These are phyloP conservation scores for Eucalyptus lansdowneana DNA, from an alignment of 345 rosid genomes.

Conservation along the genomic window DNA sequence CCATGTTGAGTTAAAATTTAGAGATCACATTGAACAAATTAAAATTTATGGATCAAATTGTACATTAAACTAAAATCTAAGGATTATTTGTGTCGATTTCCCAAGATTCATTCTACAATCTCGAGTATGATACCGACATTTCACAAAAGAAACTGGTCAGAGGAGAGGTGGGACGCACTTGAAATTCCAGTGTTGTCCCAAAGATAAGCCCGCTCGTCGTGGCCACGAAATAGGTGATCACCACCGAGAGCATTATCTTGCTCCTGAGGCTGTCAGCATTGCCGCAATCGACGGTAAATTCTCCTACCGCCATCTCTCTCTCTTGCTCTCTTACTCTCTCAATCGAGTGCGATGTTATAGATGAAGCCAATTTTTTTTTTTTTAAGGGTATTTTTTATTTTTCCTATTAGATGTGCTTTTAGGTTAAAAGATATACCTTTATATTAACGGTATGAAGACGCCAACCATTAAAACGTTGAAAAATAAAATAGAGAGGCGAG, in stretches of 20 bases:
- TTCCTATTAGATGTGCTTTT: too few species aligned
- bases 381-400: too few species aligned
- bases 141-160: not conserved
- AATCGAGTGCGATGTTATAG: not conserved
- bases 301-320: constrained; percentile 34
- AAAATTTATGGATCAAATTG: too few species aligned
- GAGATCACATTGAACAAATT: too few species aligned
- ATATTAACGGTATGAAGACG: too few species aligned
- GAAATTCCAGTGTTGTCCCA: constrained; percentile 74
- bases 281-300: constrained; percentile 9
- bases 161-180: constrained; percentile 11
- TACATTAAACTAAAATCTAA: too few species aligned
- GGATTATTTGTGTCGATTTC: too few species aligned
- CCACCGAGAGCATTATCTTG: constrained; percentile 39
- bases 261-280: constrained; percentile 5
- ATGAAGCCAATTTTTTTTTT: too few species aligned
- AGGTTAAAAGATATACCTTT: too few species aligned
- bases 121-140: not conserved
- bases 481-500: too few species aligned
- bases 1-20: too few species aligned
- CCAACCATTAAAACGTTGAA: too few species aligned
- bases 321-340: not conserved
- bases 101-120: not conserved
- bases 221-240: constrained; percentile 60
- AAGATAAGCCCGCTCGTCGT: constrained; percentile 72